Base-by-base conservation (phyloP, 2,329 filamentous ascomycete species). In the Apiospora malaysiana region DNA sequence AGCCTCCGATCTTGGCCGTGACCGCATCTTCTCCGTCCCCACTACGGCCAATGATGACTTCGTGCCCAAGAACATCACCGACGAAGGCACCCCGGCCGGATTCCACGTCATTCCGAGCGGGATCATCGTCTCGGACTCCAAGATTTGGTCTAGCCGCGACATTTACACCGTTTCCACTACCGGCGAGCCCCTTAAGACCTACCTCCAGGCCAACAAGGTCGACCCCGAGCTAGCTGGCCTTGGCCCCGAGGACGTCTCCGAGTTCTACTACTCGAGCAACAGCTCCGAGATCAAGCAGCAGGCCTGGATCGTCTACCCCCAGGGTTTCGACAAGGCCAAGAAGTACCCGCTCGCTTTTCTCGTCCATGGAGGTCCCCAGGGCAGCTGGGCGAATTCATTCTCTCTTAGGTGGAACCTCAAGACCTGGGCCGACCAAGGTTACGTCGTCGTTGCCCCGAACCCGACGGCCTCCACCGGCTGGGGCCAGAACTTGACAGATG, bases 341-440 rank as follows among this genome's bases (percentile, higher is more conserved):
- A 86, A 83, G 72, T 89, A 89, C 72, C 87, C 87, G 7, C 75
- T 89, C 18, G 86, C 86, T 1, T 88, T 86, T 74, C 76, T 89
- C 72, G 82, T 87, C 12, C 87, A 89, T 71, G 87, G 87, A 42
- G 86, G 86, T 0, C 87, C 87, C 0, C 86, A 88, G 73, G 84
- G 85, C 27, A 84, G 85, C 2, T 86, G 85, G 81, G 84, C 81
- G 71, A 85, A 87, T 74, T 81, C 82, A 49, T 88, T 86, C 86
- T 85, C 82, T 68, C 87, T 85, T 5, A 80, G 86, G 7, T 87
- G 86, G 86, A 87, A 88, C 74, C 85, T 85, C 23, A 85, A 85
- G 45, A 81, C 87, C 65, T 88, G 87, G 77, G 87, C 87, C 8
- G 86, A 88, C 72, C 87, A 89, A 74, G 86, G 87, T 63, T 88